Evolutionary conservation across 2,329 filamentous ascomycete genomes (phyloP).

Genomic region (Apiospora kogelbergensis): DNA sequence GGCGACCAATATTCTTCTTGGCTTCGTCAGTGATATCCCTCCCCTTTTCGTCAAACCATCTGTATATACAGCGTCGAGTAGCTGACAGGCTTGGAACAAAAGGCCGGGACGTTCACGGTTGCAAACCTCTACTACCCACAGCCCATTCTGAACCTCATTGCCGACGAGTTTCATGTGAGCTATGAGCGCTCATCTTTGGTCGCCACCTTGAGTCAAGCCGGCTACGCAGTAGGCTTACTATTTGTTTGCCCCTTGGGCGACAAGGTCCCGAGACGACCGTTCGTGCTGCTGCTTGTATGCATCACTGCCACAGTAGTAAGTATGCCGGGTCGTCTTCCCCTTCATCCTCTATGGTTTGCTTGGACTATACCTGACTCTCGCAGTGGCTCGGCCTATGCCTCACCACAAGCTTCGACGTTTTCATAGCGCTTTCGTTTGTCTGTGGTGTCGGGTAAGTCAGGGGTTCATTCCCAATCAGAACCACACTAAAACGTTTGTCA

Average conservation of each 20-base stretch:
- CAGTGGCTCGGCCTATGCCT: conserved; percentile 62
- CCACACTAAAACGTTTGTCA: conserved; percentile 7
- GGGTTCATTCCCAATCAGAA: conserved; percentile 32
- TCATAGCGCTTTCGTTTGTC: conserved; percentile 63
- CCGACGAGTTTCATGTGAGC: conserved; percentile 59
- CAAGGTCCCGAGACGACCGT: conserved; percentile 55
- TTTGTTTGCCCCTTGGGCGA: conserved; percentile 69
- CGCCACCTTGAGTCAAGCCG: conserved; percentile 67
- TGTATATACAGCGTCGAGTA: too few relatives aligned
- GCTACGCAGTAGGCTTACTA: conserved; percentile 65
- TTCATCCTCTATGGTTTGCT: background rate
- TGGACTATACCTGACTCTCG: background rate
- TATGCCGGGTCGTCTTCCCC: conserved; percentile 8
- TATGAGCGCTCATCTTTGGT: conserved; percentile 59
- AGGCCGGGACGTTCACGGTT: conserved; percentile 58
- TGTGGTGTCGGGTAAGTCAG: conserved; percentile 42
- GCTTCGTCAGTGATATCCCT: conserved; percentile 44
- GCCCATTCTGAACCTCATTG: conserved; percentile 66
- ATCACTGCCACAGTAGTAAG: conserved; percentile 62
- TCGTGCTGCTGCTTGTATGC: conserved; percentile 60
- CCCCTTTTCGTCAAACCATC: background rate
- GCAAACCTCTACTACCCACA: conserved; percentile 71
- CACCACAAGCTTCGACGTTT: conserved; percentile 57
- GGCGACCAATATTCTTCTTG: conserved; percentile 69
- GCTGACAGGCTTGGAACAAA: background rate